Evolutionary conservation across 1,284 basidiomycete species (phyloP), one percentile per base, ranked within the genome.

Genomic region (Malassezia equina): DNA sequence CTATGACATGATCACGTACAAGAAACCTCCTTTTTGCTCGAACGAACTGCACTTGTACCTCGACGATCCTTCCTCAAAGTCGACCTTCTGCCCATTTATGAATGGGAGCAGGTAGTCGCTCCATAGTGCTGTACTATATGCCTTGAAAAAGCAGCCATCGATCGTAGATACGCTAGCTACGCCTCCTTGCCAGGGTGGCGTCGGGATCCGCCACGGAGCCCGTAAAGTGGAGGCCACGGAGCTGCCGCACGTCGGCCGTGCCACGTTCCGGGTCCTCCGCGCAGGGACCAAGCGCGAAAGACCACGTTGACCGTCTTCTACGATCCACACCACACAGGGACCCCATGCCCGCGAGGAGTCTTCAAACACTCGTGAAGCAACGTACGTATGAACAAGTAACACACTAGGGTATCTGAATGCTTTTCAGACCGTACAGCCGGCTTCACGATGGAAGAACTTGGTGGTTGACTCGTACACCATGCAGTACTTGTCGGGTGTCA

Each of bases 381-480:
- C 45, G 55, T 58, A 41, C 23, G 55, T 48, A 29, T 33, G 8
- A 17, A 27, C 15, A 13, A 9, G 27, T 44, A 33, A 29, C 25
- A 27, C 25, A 51, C 40, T 9, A 64, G 63, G 69, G 39, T 71
- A 72, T 55, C 60, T 72, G 34, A 59, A 36, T 47, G 59, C 68
- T 9, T 65, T 73, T 12, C 62, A 63, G 13, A 72, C 71, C n/a
- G 71, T 73, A 4, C 70, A 71, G 52, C 68, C 71, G 0, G 58
- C 66, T 7, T 61, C 65, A 43, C 51, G 64, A 80, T 98, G 93
- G 93, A 98, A 98, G 81, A 86, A 93, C 67, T 82, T 98, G 46
- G 88, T 98, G 58, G 87, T 96, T 39, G 93, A 98, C 76, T 85
- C 90, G 60, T 83, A 89, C 77, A 86, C 90, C 27, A 86, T 90